phyloP scores from a whole-genome alignment of 495 filamentous ascomycete genomes.

The Podospora pseudoanserina region DNA sequence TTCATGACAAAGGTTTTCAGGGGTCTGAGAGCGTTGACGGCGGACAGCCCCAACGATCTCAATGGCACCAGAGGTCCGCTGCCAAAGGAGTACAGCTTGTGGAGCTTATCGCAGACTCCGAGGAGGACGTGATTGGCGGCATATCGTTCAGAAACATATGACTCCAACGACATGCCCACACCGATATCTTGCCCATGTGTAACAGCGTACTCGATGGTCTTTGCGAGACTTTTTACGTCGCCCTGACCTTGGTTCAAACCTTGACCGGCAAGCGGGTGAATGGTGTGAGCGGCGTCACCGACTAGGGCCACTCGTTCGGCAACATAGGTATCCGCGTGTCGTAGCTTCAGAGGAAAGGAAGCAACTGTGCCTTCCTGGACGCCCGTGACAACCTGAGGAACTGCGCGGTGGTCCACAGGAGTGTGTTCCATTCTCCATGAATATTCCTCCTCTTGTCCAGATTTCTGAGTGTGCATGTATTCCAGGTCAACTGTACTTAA shows the following conservation, averaged over 20 bases:
- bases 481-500: slow-evolving; percentile 71
- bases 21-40: slow-evolving; percentile 70
- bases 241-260: slow-evolving; percentile 91
- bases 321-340: slow-evolving; percentile 89
- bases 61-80: slow-evolving; percentile 72
- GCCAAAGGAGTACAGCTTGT: slow-evolving; percentile 81
- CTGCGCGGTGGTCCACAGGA: slow-evolving; percentile 38
- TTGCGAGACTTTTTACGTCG: slow-evolving; percentile 73
- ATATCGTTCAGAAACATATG: slow-evolving; percentile 75
- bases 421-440: slow-evolving; percentile 77
- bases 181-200: slow-evolving; percentile 79
- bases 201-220: slow-evolving; percentile 71
- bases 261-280: slow-evolving; percentile 92
- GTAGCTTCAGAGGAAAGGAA: slow-evolving; percentile 84
- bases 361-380: slow-evolving; percentile 81
- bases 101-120: slow-evolving; percentile 87
- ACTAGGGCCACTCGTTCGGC: slow-evolving; percentile 82
- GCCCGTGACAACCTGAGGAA: slow-evolving; percentile 53
- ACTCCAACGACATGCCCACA: slow-evolving; percentile 64
- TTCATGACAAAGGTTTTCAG: slow-evolving; percentile 87
- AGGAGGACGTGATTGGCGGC: slow-evolving; percentile 78
- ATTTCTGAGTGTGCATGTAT: slow-evolving; percentile 65
- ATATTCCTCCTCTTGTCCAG: slow-evolving; percentile 69
- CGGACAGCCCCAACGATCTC: slow-evolving; percentile 70
- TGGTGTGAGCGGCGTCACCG: slow-evolving; percentile 90